Evolutionary conservation across 1,139 yeast genomes (phyloP).

Genomic region (Kodamaea ohmeri): DNA sequence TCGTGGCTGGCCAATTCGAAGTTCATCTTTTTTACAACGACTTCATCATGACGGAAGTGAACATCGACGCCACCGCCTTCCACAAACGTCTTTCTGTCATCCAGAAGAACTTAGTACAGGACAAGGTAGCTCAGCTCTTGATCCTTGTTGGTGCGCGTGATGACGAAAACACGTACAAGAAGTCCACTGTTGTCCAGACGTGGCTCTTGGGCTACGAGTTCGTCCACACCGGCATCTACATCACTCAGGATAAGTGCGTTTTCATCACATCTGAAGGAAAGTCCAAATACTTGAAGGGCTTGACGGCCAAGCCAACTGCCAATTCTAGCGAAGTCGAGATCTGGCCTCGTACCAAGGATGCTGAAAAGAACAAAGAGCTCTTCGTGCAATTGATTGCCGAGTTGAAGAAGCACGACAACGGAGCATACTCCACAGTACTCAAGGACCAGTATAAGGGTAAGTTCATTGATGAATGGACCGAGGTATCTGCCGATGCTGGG

Average conservation of each 20-base stretch:
- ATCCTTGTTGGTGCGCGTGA: slow-evolving; percentile 80
- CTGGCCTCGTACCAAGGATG: slow-evolving; percentile 80
- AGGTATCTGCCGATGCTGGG: slow-evolving; percentile 31
- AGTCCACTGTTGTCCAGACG: slow-evolving; percentile 82
- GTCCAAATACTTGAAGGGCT: slow-evolving; percentile 68
- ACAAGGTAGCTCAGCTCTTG: slow-evolving; percentile 48
- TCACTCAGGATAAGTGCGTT: slow-evolving; percentile 59
- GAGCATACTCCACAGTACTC: slow-evolving; percentile 59
- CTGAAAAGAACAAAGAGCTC: slow-evolving; percentile 65
- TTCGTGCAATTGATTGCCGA: slow-evolving; percentile 59
- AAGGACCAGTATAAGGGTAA: slow-evolving; percentile 83
- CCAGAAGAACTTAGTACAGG: slow-evolving; percentile 39
- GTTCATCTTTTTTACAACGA: background rate
- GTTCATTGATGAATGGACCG: slow-evolving; percentile 76
- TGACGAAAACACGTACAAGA: slow-evolving; percentile 87
- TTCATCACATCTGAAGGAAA: slow-evolving; percentile 85
- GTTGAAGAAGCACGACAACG: slow-evolving; percentile 33
- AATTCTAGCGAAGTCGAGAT: slow-evolving; percentile 53
- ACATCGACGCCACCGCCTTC: slow-evolving; percentile 38
- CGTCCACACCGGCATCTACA: slow-evolving; percentile 77
- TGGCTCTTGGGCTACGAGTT: slow-evolving; percentile 96
- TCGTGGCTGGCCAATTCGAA: slow-evolving; percentile 1
- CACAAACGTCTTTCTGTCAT: slow-evolving; percentile 41
- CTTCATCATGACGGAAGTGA: slow-evolving; percentile 29
- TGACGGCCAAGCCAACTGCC: slow-evolving; percentile 40